Evolutionary conservation across 2,329 filamentous ascomycete genomes (phyloP).

Genomic region (Ceratocystis papillata): DNA sequence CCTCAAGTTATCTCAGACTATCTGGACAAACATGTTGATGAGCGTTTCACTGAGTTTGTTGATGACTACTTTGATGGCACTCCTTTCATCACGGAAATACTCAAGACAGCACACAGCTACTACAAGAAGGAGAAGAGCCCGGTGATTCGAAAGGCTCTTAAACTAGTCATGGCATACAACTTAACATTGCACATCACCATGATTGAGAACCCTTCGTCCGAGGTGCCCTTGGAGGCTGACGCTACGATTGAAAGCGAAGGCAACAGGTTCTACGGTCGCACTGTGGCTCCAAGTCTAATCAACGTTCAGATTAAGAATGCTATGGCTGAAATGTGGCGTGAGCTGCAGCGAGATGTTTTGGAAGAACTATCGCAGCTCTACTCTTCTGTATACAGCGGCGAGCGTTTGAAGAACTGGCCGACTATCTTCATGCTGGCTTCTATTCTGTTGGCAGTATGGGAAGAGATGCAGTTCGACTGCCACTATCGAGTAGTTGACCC

Average conservation of each 20-base stretch:
- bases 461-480: slow-evolving; percentile 98
- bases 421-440: slow-evolving; percentile 96
- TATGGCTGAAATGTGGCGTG: slow-evolving; percentile 95
- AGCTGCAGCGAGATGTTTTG: slow-evolving; percentile 88
- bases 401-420: slow-evolving; percentile 97
- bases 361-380: slow-evolving; percentile 88
- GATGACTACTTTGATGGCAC: slow-evolving; percentile 95
- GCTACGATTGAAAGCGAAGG: slow-evolving; percentile 78
- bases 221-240: slow-evolving; percentile 51
- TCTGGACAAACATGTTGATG: slow-evolving; percentile 87
- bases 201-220: slow-evolving; percentile 77
- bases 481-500: slow-evolving; percentile 87
- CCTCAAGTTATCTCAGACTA: slow-evolving; percentile 76
- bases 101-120: slow-evolving; percentile 91
- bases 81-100: slow-evolving; percentile 85
- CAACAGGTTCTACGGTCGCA: slow-evolving; percentile 82
- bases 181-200: slow-evolving; percentile 89
- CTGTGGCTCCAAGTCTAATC: slow-evolving; percentile 93
- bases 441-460: slow-evolving; percentile 88
- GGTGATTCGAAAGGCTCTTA: slow-evolving; percentile 88
- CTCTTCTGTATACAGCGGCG: slow-evolving; percentile 94
- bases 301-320: slow-evolving; percentile 99
- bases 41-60: slow-evolving; percentile 83
- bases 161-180: slow-evolving; percentile 92
- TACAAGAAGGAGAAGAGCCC: slow-evolving; percentile 79